phyloP scores from a whole-genome alignment of 805 yeast species.

The Metschnikowia similis region DNA sequence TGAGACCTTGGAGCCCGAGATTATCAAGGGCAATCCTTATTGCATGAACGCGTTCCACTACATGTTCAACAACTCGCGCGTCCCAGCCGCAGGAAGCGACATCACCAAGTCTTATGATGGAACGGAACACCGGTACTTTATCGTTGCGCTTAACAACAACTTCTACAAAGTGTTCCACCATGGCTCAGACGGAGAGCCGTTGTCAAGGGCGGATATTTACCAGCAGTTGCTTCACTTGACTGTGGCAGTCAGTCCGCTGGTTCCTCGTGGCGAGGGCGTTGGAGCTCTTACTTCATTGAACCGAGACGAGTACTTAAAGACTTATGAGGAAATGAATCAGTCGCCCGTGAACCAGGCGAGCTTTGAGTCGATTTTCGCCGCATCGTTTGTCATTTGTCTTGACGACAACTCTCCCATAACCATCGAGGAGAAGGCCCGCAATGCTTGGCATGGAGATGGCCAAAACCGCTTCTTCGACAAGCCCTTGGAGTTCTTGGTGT shows the following conservation, averaged over 20 bases:
- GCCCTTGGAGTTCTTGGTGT: conserved; percentile 78
- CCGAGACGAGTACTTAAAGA: conserved; percentile 73
- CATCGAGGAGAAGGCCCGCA: conserved; percentile 76
- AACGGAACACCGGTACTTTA: conserved; percentile 57
- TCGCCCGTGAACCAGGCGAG: conserved; percentile 61
- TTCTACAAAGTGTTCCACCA: conserved; percentile 75
- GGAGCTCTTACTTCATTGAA: conserved; percentile 82
- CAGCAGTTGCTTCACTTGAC: conserved; percentile 55
- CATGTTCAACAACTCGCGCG: conserved; percentile 87
- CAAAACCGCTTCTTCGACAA: conserved; percentile 87
- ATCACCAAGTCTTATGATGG: conserved; percentile 50
- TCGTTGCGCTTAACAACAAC: conserved; percentile 70
- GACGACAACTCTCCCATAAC: conserved; percentile 73
- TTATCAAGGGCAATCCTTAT: conserved; percentile 71
- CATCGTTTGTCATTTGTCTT: conserved; percentile 77
- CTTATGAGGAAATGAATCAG: conserved; percentile 53
- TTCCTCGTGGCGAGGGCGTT: conserved; percentile 48
- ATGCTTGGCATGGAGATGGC: conserved; percentile 96
- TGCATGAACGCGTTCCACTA: conserved; percentile 91
- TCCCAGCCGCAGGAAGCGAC: conserved; percentile 68
- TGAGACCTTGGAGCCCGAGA: conserved; percentile 77
- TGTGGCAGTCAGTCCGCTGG: conserved; percentile 31
- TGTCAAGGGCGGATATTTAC: conserved; percentile 48
- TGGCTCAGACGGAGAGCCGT: conserved; percentile 37
- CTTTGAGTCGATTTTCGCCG: conserved; percentile 63